Evolutionary conservation across 2,329 filamentous ascomycete species (phyloP), one percentile per base, ranked within the genome.

Genomic region (Sphaerostilbella broomeana): DNA sequence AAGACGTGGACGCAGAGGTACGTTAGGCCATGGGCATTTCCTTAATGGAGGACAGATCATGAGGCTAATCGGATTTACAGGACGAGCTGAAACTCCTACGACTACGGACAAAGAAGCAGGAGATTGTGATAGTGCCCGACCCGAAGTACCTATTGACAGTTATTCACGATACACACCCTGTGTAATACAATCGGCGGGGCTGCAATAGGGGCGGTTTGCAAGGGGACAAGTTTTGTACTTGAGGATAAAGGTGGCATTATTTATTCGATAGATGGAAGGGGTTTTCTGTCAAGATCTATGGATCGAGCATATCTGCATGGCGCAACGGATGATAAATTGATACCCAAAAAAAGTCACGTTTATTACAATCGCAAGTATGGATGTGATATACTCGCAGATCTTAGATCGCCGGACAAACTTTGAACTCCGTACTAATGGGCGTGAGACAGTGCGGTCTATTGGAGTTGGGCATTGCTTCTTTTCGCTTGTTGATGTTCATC

Each of bases 91-190:
- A 81, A 62, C 67, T 92, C 33, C 62, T 92, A 36, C 73, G 85
- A 47, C 58, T 94, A 48, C 75, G 86, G 48, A 90, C 85, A n/a
- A 87, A 81, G 67, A 88, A 85, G 60, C 84, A 88, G 51, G 86
- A 94, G 60, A 65, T 92, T 46, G 82, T 92, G 43, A 86, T 92
- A 54, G 82, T 90, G 15, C 85, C 84, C 59, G 86, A 90, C 59
- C 56, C 75, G 27, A 88, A 86, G 55, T 94, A 85, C 61, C 68
- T 92, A 32, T 71, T 90, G 25, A 77, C 89, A 39, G 81, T 88
- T 25, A 75, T 90, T 40, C 85, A 90, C 62, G 85, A 89, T 57
- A 87, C 84, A n/a, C 81, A 41, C 7, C 42, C 33, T 18, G 42
- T 31, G n/a, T 31, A 7, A 33, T 25, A 24, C 24, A 12, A 12